phyloP scores from a whole-genome alignment of 441 rosid species.

The Gossypium schwendimanii region DNA sequence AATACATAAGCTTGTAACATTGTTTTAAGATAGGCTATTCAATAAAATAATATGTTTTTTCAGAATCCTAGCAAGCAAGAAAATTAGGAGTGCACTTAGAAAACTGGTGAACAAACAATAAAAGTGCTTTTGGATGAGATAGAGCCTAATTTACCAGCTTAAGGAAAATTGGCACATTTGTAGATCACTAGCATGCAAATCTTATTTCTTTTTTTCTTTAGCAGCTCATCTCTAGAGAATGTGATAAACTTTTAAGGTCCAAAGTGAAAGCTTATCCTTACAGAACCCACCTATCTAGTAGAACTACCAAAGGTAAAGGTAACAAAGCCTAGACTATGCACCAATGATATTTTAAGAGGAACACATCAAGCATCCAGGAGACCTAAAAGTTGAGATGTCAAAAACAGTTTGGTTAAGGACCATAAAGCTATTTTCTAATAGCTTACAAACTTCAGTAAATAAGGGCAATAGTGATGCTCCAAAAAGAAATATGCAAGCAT shows the following conservation, averaged over 20 bases:
- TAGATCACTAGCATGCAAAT: neutral
- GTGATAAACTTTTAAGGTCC: neutral
- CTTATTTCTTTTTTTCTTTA: neutral
- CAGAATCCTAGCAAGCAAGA: slow-evolving; percentile 20
- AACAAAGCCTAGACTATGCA: neutral
- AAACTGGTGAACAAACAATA: neutral
- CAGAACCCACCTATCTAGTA: neutral
- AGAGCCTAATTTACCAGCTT: neutral
- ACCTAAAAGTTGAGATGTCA: neutral
- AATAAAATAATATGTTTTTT: neutral
- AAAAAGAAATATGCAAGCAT: neutral
- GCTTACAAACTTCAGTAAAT: neutral
- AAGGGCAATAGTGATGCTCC: neutral
- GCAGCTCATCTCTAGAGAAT: neutral
- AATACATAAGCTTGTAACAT: neutral
- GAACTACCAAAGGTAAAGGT: neutral
- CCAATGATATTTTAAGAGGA: neutral
- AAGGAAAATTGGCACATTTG: neutral
- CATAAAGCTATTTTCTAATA: neutral
- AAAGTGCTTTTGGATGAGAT: neutral
- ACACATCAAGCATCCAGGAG: neutral
- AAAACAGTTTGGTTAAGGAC: slow-evolving; percentile 4
- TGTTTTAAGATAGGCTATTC: neutral
- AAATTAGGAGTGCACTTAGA: neutral
- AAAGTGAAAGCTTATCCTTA: neutral